These are phyloP conservation scores for Sordariomycetes sp. DNA, from an alignment of 2,329 filamentous ascomycete species.

Conservation along the genomic window DNA sequence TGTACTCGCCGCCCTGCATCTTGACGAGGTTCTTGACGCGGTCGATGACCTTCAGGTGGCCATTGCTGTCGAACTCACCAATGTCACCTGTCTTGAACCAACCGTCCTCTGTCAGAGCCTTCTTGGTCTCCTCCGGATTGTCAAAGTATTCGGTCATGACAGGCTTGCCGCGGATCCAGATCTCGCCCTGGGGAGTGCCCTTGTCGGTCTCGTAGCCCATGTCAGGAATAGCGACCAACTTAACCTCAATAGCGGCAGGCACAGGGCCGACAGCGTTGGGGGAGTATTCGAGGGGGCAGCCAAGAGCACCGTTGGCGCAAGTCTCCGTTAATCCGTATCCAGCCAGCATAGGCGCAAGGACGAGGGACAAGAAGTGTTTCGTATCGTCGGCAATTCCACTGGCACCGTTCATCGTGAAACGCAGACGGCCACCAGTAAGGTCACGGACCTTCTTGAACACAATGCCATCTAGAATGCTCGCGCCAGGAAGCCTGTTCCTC, in stretches of 20 bases:
- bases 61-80: constrained; percentile 73
- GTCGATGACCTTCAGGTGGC: constrained; percentile 82
- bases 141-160: constrained; percentile 75
- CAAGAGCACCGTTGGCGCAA: constrained; percentile 71
- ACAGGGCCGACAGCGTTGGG: constrained; percentile 69
- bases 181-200: constrained; percentile 75
- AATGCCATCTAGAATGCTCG: constrained; percentile 64
- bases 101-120: constrained; percentile 69
- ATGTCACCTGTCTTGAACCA: constrained; percentile 99
- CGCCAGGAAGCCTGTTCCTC: constrained; percentile 51
- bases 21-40: constrained; percentile 98
- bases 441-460: constrained; percentile 91
- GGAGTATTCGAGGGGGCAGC: constrained; percentile 79
- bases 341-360: constrained; percentile 86
- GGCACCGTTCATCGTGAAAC: constrained; percentile 90
- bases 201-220: constrained; percentile 73
- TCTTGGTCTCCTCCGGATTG: constrained; percentile 75
- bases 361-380: constrained; percentile 82
- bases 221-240: constrained; percentile 84
- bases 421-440: constrained; percentile 77
- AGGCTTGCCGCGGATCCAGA: constrained; percentile 73
- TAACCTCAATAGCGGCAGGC: constrained; percentile 71
- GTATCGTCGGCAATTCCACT: constrained; percentile 85
- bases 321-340: constrained; percentile 97
- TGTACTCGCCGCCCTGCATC: constrained; percentile 91